These are phyloP conservation scores for Glarea lozoyensis DNA, from an alignment of 495 filamentous ascomycete species.

Conservation along the genomic window DNA sequence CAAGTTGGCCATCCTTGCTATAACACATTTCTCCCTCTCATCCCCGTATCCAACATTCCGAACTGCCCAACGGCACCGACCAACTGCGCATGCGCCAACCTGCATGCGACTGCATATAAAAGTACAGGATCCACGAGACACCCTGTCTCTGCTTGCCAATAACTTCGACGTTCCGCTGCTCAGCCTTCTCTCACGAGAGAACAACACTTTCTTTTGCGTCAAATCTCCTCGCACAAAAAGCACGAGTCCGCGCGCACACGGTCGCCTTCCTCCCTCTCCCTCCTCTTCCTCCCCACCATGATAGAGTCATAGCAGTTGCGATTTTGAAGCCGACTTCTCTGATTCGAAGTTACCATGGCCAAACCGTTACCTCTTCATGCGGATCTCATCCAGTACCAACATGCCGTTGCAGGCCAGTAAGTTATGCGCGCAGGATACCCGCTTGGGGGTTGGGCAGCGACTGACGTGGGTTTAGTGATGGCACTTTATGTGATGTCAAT, in stretches of 20 bases:
- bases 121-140: background rate
- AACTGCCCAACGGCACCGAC: background rate
- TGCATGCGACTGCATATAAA: conserved; percentile 2
- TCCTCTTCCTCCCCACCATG: conserved; percentile 20
- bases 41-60: background rate
- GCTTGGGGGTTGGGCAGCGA: conserved; percentile 15
- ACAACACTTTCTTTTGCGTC: no score
- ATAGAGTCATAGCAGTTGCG: conserved; percentile 19
- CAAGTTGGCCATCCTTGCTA: background rate
- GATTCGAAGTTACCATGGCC: conserved; percentile 12
- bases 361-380: conserved; percentile 33
- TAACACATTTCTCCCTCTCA: background rate
- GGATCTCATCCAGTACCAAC: conserved; percentile 61
- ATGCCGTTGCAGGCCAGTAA: conserved; percentile 92
- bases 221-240: conserved; percentile 5
- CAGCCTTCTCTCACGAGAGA: conserved; percentile 4
- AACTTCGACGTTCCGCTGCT: background rate
- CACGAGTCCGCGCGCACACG: conserved; percentile 9
- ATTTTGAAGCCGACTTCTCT: background rate
- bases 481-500: conserved; percentile 76
- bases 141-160: background rate
- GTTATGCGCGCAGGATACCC: conserved; percentile 28
- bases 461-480: no score
- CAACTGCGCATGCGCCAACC: conserved; percentile 1
- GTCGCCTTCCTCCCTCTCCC: conserved; percentile 2